Evolutionary conservation across 768 basidiomycete species (phyloP).

Genomic region (Phylloporus arenicola): DNA sequence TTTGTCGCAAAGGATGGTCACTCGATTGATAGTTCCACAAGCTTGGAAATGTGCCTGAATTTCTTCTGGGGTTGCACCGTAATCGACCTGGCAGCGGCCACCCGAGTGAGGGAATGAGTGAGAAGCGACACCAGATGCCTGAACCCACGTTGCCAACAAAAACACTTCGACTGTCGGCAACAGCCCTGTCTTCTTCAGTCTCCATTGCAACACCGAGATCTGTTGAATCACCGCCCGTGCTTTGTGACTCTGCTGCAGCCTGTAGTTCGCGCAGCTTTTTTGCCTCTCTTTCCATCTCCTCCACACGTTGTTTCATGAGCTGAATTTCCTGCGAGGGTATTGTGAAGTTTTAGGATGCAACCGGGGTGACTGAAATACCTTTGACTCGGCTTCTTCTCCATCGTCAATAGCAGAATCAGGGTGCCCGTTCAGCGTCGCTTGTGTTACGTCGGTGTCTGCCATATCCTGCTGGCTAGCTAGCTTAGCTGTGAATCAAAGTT

Average conservation of each 20-base stretch:
- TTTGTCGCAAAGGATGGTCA: constrained; percentile 99
- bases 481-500: constrained; percentile 20
- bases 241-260: constrained; percentile 63
- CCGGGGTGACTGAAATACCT: constrained; percentile 33
- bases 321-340: constrained; percentile 62
- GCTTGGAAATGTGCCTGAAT: constrained; percentile 97
- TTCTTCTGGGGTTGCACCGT: constrained; percentile 94
- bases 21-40: constrained; percentile 96
- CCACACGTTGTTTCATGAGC: constrained; percentile 87
- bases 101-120: constrained; percentile 9
- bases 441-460: constrained; percentile 49
- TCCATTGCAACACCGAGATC: constrained; percentile 53
- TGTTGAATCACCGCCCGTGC: constrained; percentile 41
- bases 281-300: constrained; percentile 91
- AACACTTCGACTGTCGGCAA: constrained; percentile 80
- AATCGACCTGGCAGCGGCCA: constrained; percentile 75
- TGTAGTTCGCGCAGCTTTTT: constrained; percentile 84
- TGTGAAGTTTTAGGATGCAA: constrained; percentile 10
- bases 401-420: constrained; percentile 41
- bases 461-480: constrained; percentile 26
- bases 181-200: constrained; percentile 78
- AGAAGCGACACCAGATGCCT: constrained; percentile 3
- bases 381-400: constrained; percentile 60
- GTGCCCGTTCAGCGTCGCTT: constrained; percentile 32
- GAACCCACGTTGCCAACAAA: constrained; percentile 93